Conservation (phyloP, 441 rosid species). For the Capsella rubella region DNA sequence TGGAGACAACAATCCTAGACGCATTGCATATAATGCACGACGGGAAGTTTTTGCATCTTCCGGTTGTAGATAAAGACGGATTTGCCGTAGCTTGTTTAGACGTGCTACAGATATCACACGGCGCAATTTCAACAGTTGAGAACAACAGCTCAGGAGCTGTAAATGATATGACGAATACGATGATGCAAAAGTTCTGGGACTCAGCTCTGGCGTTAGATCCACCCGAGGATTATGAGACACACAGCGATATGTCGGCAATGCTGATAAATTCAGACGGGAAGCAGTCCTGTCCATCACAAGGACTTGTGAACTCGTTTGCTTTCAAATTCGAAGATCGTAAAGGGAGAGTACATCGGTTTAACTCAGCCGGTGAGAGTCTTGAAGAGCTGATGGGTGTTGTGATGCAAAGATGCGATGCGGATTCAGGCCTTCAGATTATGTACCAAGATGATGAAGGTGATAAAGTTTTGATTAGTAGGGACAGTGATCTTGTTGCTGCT, state of each 20-base stretch:
- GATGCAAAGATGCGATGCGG: constrained; percentile 52
- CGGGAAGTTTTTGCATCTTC: constrained; percentile 91
- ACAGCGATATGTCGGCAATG: constrained; percentile 78
- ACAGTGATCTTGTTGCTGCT: constrained; percentile 75
- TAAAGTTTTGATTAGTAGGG: constrained; percentile 65
- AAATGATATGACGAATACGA: constrained; percentile 79
- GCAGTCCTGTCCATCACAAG: constrained; percentile 65
- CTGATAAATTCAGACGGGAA: constrained; percentile 71
- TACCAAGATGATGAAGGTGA: constrained; percentile 92
- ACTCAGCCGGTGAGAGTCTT: constrained; percentile 66
- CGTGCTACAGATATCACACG: constrained; percentile 87
- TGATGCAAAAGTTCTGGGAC: constrained; percentile 99
- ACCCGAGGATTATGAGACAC: constrained; percentile 78
- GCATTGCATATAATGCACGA: constrained; percentile 95
- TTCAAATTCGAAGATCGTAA: constrained; percentile 78
- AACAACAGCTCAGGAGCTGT: constrained; percentile 73
- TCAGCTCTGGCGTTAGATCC: constrained; percentile 86
- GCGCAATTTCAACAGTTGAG: constrained; percentile 90
- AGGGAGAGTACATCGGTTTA: constrained; percentile 84
- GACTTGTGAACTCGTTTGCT: constrained; percentile 67
- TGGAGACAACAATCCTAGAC: constrained; percentile 84
- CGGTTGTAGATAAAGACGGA: constrained; percentile 85
- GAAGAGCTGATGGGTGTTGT: constrained; percentile 67
- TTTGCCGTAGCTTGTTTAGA: constrained; percentile 74
- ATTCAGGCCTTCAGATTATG: constrained; percentile 43